phyloP scores from a whole-genome alignment of 257 asterid species.

The Gynochthodes officinalis region DNA sequence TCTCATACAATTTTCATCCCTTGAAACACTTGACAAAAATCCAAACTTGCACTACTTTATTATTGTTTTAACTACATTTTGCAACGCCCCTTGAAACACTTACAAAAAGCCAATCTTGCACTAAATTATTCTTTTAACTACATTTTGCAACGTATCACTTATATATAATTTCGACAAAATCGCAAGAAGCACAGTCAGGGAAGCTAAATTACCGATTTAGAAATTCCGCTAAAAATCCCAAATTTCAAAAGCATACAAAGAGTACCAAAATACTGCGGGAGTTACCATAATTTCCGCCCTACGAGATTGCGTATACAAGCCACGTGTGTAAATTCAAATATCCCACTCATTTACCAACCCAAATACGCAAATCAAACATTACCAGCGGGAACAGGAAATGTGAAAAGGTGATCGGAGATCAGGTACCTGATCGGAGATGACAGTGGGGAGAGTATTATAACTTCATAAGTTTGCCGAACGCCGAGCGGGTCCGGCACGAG shows the following conservation, averaged over 20 bases:
- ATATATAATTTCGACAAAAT: neutral
- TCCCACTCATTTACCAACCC: too few species aligned
- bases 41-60: neutral
- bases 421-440: slow-evolving; percentile 22
- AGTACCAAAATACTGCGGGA: too few species aligned
- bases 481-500: neutral
- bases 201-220: neutral
- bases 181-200: neutral
- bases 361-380: neutral
- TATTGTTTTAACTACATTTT: neutral
- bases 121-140: neutral
- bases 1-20: neutral
- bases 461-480: neutral
- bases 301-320: neutral
- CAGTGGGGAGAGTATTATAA: neutral
- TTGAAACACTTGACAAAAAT: neutral
- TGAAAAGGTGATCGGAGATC: slow-evolving; percentile 6
- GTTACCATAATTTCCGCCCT: neutral
- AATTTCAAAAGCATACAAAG: neutral
- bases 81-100: neutral
- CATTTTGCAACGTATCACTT: neutral
- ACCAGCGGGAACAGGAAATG: neutral
- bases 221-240: neutral
- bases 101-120: neutral
- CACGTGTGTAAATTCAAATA: too few species aligned